Conservation (phyloP, 2,329 filamentous ascomycete genomes). For the Purpureocillium takamizusanense region DNA sequence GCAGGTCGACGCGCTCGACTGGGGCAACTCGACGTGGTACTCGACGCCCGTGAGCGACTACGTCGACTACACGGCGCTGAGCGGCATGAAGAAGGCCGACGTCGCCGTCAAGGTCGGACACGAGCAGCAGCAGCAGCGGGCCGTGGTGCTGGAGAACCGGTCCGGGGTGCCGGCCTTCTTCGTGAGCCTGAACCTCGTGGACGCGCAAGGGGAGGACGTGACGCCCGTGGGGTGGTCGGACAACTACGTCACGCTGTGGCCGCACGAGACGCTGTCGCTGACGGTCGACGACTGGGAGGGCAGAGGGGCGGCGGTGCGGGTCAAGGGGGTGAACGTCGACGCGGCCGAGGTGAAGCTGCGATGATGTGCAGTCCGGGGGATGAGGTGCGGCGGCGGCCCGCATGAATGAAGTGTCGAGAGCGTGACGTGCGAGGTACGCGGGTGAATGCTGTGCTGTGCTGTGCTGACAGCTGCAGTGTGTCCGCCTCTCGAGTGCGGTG, state of each 20-base stretch:
- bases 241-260: constrained; percentile 55
- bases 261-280: constrained; percentile 35
- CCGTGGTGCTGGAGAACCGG: constrained; percentile 39
- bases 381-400: too few species aligned
- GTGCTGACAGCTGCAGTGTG: too few species aligned
- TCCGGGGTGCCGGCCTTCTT: constrained; percentile 48
- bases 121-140: constrained; percentile 9
- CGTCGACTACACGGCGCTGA: constrained; percentile 36
- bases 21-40: constrained; percentile 49
- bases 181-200: constrained; percentile 39
- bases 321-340: constrained; percentile 4
- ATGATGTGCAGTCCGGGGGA: too few species aligned
- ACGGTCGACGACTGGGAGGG: constrained; percentile 7
- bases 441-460: too few species aligned
- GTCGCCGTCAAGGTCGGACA: constrained; percentile 2
- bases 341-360: constrained; percentile 8
- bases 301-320: not conserved
- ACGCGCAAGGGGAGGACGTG: constrained; percentile 33
- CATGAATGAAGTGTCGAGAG: too few species aligned
- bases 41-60: constrained; percentile 46
- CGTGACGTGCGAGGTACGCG: too few species aligned
- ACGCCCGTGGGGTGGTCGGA: constrained; percentile 48
- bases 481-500: too few species aligned
- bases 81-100: constrained; percentile 17
- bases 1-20: constrained; percentile 39